phyloP scores from a whole-genome alignment of 2,329 filamentous ascomycete species.

The Aspergillus sp. region DNA sequence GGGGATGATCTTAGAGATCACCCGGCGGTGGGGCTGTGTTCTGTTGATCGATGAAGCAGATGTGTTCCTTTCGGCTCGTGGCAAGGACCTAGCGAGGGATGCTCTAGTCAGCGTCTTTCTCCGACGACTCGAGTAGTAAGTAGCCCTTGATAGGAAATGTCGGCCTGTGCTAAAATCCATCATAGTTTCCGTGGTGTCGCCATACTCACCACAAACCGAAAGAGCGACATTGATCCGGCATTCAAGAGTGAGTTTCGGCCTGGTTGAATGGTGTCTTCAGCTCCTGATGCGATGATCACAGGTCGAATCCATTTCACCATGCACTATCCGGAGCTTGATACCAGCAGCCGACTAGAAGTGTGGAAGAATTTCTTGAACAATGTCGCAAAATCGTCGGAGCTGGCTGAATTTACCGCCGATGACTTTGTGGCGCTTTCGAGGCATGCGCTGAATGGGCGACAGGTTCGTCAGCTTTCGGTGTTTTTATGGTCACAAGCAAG shows the following conservation, averaged over 20 bases:
- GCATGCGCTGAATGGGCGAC: constrained; percentile 1
- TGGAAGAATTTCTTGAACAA: constrained; percentile 5
- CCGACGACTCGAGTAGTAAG: constrained; percentile 7
- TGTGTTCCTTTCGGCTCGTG: background rate
- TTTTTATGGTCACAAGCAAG: background rate
- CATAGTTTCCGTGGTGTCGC: constrained; percentile 5
- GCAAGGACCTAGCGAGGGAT: constrained; percentile 4
- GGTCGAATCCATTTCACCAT: constrained; percentile 6
- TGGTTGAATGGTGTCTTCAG: no score
- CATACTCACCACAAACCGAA: constrained; percentile 5
- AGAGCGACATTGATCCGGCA: background rate
- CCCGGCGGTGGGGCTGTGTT: background rate
- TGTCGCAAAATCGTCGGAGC: background rate
- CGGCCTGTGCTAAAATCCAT: background rate
- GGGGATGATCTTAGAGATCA: background rate
- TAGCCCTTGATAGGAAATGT: background rate
- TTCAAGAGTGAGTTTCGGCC: background rate
- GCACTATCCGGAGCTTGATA: constrained; percentile 1
- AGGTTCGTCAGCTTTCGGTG: background rate
- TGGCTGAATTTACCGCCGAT: background rate
- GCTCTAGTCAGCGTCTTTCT: constrained; percentile 6
- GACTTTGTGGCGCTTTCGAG: background rate
- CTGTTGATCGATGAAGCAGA: background rate
- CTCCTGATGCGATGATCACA: background rate
- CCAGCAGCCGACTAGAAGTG: background rate